Base-by-base conservation (phyloP, 768 basidiomycete genomes). In the Pleurotus sapidus region DNA sequence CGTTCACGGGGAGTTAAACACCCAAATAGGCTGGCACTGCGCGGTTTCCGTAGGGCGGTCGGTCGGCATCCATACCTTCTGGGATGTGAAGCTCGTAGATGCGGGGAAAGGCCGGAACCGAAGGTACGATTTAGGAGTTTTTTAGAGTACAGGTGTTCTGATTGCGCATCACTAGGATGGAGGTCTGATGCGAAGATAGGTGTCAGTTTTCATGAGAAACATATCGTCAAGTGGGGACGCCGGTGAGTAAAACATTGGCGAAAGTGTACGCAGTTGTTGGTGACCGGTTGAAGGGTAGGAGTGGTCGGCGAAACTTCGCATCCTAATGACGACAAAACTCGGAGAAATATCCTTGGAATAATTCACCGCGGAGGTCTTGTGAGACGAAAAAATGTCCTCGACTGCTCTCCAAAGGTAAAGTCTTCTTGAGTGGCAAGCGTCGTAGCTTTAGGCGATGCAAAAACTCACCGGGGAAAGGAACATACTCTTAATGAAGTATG, bases 271-370 rank as follows among this genome's bases (percentile, higher is more conserved):
- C 20, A n/a, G 42, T 3, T 45, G 42, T 3, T 14, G 42, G 42
- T 18, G 42, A 45, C n/a, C 20, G 20, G 23, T 39, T 54, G 34
- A 37, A 54, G 51, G 51, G 23, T 20, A 40, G 39, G n/a, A 25
- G 38, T 39, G 24, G 17, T 20, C 51, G 51, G 51, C 39, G 51
- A 54, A 54, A 54, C 51, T 25, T 54, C 51, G 51, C 39, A 54
- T 17, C 8, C 7, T 1, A 18, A 5, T 42, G 38, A 54, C 51
- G 34, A 39, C 39, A 42, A 54, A 54, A 25, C n/a, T 54, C 51
- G 51, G 51, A 54, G 39, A 54, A 54, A 54, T 54, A 42, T 5
- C 30, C 27, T 50, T 30, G 27, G 12, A 11, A 24, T 8, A 42
- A 42, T 54, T 54, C 42, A 23, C 51, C 18, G 38, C 51, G 9